Evolutionary conservation across 108 stramenopile genomes (phyloP), one percentile per base, ranked within the genome.

Genomic region (Phaeodactylum tricornutum): DNA sequence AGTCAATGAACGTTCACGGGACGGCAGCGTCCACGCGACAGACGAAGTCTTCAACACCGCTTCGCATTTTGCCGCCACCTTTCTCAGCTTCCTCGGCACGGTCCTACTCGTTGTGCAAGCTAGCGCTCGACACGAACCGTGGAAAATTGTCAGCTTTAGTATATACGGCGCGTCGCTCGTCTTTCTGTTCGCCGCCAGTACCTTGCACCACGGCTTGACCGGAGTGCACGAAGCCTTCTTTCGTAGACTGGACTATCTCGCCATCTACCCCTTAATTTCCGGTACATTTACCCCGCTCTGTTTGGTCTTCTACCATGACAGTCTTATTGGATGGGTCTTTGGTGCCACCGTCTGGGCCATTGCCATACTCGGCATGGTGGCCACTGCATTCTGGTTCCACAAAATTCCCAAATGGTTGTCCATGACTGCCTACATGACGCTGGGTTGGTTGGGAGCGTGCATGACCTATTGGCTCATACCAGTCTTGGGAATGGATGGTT

Each of bases 261-360:
- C 84, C 23, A 86, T 86, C 29, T 86, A 76, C 50, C 84, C 84
- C 12, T 61, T 86, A 8, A 86, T 86, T 58, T 72, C 76, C 25
- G 84, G 84, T 8, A 86, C 79, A n/a, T 81, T 81, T 59, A 81
- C 84, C n/a, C 84, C 84, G 2, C 57, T 86, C 0, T 86, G 84
- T 54, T 51, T 86, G 40, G 84, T 86, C 0, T 75, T 47, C 39
- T 67, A 69, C 19, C 67, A 74, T 30, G 45, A 79, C 30, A 58
- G 74, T 1, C 63, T 61, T 12, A 78, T 86, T 42, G 84, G 84
- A 0, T 86, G 84, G 84, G 63, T 75, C 3, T 86, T 86, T 47
- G 71, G 62, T 40, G 66, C 62, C 1, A 77, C 79, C 8, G 79
- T 78, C 2, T 86, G 84, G 84, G 53, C 58, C 24, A 38, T 86